These are phyloP conservation scores for Cetradonia linearis DNA, from an alignment of 495 filamentous ascomycete species.

Conservation along the genomic window DNA sequence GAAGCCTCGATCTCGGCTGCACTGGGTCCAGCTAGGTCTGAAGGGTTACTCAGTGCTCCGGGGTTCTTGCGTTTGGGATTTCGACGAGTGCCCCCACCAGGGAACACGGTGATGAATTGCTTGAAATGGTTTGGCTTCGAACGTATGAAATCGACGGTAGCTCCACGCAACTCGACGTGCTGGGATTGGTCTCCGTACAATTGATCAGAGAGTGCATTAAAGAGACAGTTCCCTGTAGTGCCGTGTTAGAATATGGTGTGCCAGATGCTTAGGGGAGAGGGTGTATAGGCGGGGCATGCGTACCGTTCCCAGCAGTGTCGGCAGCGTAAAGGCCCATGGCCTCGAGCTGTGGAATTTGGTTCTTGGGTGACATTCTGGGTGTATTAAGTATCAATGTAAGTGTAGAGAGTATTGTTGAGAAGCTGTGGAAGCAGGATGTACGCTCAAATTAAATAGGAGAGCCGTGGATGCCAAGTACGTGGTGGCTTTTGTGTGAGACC, in stretches of 20 bases:
- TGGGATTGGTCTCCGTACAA: slow-evolving; percentile 53
- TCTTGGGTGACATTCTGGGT: slow-evolving; percentile 27
- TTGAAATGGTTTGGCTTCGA: slow-evolving; percentile 53
- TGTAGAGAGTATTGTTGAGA: not conserved
- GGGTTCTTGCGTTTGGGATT: slow-evolving; percentile 53
- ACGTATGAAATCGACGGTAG: slow-evolving; percentile 54
- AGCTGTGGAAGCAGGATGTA: not conserved
- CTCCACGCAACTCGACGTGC: slow-evolving; percentile 48
- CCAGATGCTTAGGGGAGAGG: not conserved
- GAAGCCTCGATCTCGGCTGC: slow-evolving; percentile 49
- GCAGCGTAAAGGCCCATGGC: slow-evolving; percentile 41
- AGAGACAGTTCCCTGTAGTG: slow-evolving; percentile 59
- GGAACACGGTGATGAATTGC: slow-evolving; percentile 49
- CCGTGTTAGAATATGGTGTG: slow-evolving; percentile 13
- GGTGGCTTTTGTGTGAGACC: slow-evolving; percentile 10
- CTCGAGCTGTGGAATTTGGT: slow-evolving; percentile 48
- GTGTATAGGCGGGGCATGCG: slow-evolving; percentile 6
- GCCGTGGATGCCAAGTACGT: slow-evolving; percentile 9
- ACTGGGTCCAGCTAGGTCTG: slow-evolving; percentile 36
- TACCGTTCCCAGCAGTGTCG: slow-evolving; percentile 43
- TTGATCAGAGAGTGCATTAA: slow-evolving; percentile 69
- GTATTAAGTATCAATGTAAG: slow-evolving; percentile 1
- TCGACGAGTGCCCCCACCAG: slow-evolving; percentile 49
- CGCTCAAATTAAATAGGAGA: not conserved
- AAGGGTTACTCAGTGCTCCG: slow-evolving; percentile 33